phyloP scores from a whole-genome alignment of 2,329 filamentous ascomycete genomes.

The Phyllosticta citribraziliensis region DNA sequence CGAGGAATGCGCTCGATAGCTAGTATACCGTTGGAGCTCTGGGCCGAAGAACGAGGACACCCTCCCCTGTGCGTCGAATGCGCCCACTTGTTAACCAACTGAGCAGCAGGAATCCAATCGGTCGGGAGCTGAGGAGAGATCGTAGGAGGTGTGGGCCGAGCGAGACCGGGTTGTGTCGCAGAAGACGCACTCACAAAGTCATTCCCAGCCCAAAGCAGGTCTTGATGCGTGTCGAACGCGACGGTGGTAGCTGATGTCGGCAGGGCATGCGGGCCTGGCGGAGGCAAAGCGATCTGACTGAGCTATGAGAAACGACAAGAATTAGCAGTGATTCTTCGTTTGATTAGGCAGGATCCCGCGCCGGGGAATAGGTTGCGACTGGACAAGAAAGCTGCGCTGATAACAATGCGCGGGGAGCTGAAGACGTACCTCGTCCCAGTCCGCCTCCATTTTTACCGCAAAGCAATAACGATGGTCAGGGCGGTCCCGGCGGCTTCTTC shows the following conservation, averaged over 20 bases:
- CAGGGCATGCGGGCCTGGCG: slow-evolving; percentile 59
- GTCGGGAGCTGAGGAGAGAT: background rate
- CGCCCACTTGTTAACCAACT: slow-evolving; percentile 1
- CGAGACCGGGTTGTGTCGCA: background rate
- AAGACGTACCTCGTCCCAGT: slow-evolving; percentile 40
- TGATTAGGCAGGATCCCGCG: background rate
- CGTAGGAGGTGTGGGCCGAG: background rate
- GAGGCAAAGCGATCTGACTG: slow-evolving; percentile 70
- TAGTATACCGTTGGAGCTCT: slow-evolving; percentile 82
- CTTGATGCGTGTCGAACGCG: slow-evolving; percentile 80
- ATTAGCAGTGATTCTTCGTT: background rate
- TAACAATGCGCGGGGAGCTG: background rate
- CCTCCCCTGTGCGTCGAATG: slow-evolving; percentile 52
- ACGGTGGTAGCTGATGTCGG: slow-evolving; percentile 67
- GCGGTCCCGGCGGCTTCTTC: slow-evolving; percentile 4
- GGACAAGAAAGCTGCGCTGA: background rate
- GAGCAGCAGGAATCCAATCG: background rate
- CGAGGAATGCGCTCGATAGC: slow-evolving; percentile 67
- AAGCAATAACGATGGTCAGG: background rate
- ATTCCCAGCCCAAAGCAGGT: slow-evolving; percentile 88
- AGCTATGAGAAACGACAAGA: slow-evolving; percentile 44
- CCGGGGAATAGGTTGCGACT: background rate
- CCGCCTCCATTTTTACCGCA: slow-evolving; percentile 36
- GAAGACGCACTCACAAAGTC: slow-evolving; percentile 57
- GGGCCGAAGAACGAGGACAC: slow-evolving; percentile 80